These are phyloP conservation scores for Torulaspora globosa DNA, from an alignment of 1,139 yeast species.

Conservation along the genomic window DNA sequence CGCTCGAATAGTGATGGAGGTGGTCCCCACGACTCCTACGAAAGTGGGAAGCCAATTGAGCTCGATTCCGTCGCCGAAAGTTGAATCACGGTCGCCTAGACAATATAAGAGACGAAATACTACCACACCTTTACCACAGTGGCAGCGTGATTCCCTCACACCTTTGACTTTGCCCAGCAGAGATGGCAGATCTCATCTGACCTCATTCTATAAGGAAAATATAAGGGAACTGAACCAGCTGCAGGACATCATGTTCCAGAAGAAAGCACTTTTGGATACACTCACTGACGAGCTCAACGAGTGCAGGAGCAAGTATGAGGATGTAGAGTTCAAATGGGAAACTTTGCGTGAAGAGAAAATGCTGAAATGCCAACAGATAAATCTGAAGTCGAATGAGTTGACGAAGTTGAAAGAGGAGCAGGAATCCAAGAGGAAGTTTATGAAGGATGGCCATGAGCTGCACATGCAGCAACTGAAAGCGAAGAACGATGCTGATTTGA, in stretches of 20 bases:
- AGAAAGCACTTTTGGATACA: conserved; percentile 30
- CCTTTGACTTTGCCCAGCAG: conserved; percentile 3
- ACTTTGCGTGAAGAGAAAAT: conserved; percentile 42
- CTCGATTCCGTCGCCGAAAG: conserved; percentile 23
- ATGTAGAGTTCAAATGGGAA: conserved; percentile 29
- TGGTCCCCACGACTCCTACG: conserved; percentile 19
- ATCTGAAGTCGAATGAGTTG: conserved; percentile 42
- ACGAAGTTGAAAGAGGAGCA: conserved; percentile 40
- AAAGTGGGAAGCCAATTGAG: conserved; percentile 10
- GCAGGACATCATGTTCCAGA: conserved; percentile 29
- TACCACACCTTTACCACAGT: conserved; percentile 6
- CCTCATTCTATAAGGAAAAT: conserved; percentile 34
- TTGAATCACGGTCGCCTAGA: conserved; percentile 17
- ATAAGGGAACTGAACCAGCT: conserved; percentile 31
- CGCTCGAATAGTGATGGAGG: conserved; percentile 5
- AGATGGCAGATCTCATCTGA: conserved; percentile 22
- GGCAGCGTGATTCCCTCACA: neutral
- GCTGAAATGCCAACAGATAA: conserved; percentile 29
- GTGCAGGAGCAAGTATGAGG: conserved; percentile 25
- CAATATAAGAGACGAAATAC: conserved; percentile 24
- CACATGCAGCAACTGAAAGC: conserved; percentile 39
- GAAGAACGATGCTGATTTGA: conserved; percentile 40
- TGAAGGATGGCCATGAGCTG: conserved; percentile 40
- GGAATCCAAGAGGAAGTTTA: conserved; percentile 29
- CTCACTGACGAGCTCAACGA: conserved; percentile 28